Evolutionary conservation across 202 grass and related monocot species (phyloP).

Genomic region (Setaria viridis): DNA sequence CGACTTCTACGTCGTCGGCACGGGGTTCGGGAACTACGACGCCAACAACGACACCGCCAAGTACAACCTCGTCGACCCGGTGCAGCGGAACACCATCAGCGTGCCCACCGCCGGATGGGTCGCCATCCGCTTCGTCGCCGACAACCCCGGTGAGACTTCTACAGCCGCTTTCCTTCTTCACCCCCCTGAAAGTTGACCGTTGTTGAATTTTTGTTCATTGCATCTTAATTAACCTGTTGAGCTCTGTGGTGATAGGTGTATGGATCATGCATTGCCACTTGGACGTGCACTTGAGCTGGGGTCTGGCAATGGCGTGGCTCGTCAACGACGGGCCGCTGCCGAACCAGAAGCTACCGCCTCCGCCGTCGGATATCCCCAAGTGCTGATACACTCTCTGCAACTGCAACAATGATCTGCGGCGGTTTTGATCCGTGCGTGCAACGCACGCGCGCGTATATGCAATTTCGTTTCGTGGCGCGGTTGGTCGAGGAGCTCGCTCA

Average conservation of each 20-base stretch:
- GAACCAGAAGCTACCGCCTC: constrained; percentile 67
- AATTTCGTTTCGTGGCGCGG: neutral
- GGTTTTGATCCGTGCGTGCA: constrained; percentile 26
- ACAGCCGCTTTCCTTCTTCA: too few species aligned
- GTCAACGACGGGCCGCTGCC: constrained; percentile 65
- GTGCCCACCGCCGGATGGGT: constrained; percentile 75
- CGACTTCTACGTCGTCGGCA: constrained; percentile 68
- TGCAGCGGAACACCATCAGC: constrained; percentile 68
- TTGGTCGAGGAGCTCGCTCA: neutral
- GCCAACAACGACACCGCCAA: constrained; percentile 43
- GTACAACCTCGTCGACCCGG: constrained; percentile 74
- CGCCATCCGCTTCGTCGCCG: constrained; percentile 69
- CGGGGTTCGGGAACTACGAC: constrained; percentile 69
- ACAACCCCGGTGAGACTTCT: constrained; percentile 57
- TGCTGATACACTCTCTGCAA: constrained; percentile 38
- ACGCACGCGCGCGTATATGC: neutral
- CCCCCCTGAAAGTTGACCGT: neutral
- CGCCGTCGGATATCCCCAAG: constrained; percentile 66
- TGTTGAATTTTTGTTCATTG: neutral
- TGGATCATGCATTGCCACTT: constrained; percentile 85
- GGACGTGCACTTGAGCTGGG: constrained; percentile 73
- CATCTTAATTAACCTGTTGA: neutral
- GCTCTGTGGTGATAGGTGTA: constrained; percentile 27
- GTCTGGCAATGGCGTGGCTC: constrained; percentile 74
- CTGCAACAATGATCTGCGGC: neutral